Base-by-base conservation (phyloP, 2,329 filamentous ascomycete genomes). In the Paradendryphiella salina region DNA sequence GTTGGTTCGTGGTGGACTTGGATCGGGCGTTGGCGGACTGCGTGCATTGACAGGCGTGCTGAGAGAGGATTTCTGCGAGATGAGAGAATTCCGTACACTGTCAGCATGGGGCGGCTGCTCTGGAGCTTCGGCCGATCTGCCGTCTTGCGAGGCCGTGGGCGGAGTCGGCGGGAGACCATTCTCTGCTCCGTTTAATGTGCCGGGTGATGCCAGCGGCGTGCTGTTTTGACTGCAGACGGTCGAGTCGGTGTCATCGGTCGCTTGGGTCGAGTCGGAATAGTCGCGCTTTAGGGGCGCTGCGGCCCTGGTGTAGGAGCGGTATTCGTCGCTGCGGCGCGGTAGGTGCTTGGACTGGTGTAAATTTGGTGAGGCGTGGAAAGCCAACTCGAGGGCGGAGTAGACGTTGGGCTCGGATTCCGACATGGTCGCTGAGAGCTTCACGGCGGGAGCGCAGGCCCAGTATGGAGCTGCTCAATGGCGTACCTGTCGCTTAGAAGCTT, bases 161-260 rank as follows among this genome's bases (percentile, higher is more conserved):
- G 77, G 77, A 9, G 76, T 79, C 9, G 76, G 76, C 32, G 77
- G 77, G 14, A 79, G 69, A 31, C 72, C 74, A 39, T 61, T 69
- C 47, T 72, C 67, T 51, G 71, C 56, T 23, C 61, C 58, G 43
- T 54, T 61, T 39, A 65, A 36, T 15, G 61, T 35, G 40, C 49
- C 56, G 1, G 70, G 65, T 28, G 69, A 69, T 17, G 61, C 60
- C 13, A 72, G 60, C 23, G 66, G 66, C 13, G 67, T 64, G 14
- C 52, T 54, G 32, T 68, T 53, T 47, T 64, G 57, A 54, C 54
- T 66, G 52, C 58, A 62, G 54, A 54, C 38, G 14, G 57, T 51
- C 20, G 69, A 64, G 0, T 56, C 59, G 6, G 61, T 63, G 14
- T 72, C 69, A 55, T 71, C 59, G 6, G 63, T 63, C 5, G 71